Evolutionary conservation across 2,329 filamentous ascomycete species (phyloP).

Genomic region (Penicillium glabrum): DNA sequence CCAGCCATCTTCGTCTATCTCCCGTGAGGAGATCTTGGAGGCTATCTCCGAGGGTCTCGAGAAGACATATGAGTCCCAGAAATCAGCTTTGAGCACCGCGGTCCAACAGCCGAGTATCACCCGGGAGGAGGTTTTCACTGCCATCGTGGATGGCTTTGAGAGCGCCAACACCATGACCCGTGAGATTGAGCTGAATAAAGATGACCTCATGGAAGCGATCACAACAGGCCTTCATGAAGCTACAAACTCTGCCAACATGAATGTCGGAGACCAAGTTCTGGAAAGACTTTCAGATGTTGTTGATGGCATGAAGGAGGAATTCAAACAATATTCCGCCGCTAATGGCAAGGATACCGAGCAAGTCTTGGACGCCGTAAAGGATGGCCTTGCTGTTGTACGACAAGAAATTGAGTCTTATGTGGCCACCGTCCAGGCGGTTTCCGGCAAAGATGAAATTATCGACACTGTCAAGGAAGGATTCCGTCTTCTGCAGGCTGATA

Average conservation of each 20-base stretch:
- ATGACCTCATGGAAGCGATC: constrained; percentile 60
- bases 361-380: constrained; percentile 81
- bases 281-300: constrained; percentile 59
- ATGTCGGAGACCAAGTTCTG: constrained; percentile 59
- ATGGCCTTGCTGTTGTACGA: constrained; percentile 79
- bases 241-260: constrained; percentile 50
- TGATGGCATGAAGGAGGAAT: constrained; percentile 62
- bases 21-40: constrained; percentile 55
- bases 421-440: constrained; percentile 66
- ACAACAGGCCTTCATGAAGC: constrained; percentile 57
- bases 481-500: constrained; percentile 59
- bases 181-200: constrained; percentile 60
- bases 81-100: constrained; percentile 32
- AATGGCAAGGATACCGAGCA: constrained; percentile 83
- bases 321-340: constrained; percentile 77
- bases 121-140: constrained; percentile 56
- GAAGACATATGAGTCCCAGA: constrained; percentile 31
- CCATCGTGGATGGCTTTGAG: constrained; percentile 60
- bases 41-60: constrained; percentile 58
- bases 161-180: constrained; percentile 46
- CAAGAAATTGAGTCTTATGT: constrained; percentile 79
- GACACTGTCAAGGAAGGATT: constrained; percentile 65
- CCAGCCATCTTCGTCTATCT: constrained; percentile 38
- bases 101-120: constrained; percentile 47
- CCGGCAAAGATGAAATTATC: constrained; percentile 75